phyloP scores from a whole-genome alignment of 441 rosid genomes.

The Pelargonium australe region DNA sequence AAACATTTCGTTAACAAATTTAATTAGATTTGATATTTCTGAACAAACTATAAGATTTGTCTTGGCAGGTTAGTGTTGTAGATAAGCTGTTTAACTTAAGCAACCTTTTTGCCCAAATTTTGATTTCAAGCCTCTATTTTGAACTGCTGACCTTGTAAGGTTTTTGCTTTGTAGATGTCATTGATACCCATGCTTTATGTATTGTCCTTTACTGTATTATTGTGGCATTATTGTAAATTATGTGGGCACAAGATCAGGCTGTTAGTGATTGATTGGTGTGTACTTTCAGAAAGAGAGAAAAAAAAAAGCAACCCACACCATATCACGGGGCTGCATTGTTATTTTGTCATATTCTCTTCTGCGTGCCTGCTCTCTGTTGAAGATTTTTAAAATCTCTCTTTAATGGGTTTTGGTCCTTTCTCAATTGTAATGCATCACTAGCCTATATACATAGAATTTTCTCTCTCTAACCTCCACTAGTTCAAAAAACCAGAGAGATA shows the following conservation, averaged over 20 bases:
- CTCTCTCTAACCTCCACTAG: too few relatives aligned
- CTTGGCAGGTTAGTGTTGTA: background rate
- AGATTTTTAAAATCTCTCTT: constrained; percentile 17
- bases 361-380: background rate
- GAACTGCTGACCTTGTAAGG: too few relatives aligned
- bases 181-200: background rate
- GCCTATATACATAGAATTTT: too few relatives aligned
- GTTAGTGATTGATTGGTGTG: constrained; percentile 20
- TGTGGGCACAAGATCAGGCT: constrained; percentile 12
- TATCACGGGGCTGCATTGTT: constrained; percentile 43
- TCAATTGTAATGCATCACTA: too few relatives aligned
- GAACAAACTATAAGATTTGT: background rate
- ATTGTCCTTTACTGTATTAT: background rate
- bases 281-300: background rate
- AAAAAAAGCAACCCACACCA: constrained; percentile 15
- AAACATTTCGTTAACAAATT: background rate
- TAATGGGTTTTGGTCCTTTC: constrained; percentile 12
- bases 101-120: too few relatives aligned
- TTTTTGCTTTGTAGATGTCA: too few relatives aligned
- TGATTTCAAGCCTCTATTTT: too few relatives aligned
- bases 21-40: background rate
- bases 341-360: constrained; percentile 29
- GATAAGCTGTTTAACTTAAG: too few relatives aligned
- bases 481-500: background rate
- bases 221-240: background rate